Evolutionary conservation across 1,139 yeast species (phyloP).

Genomic region (Candida tropicalis): DNA sequence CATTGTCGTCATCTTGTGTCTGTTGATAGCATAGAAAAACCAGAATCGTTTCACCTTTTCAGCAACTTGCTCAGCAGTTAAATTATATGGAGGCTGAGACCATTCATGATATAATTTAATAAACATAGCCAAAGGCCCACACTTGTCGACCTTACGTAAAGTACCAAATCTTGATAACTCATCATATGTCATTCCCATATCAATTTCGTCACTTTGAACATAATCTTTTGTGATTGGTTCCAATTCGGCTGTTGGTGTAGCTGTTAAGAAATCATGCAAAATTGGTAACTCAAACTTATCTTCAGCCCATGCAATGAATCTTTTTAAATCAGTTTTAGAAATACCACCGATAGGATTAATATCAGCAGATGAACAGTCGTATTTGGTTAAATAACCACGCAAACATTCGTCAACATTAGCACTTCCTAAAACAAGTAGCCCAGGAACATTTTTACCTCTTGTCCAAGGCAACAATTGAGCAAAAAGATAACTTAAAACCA

Average conservation of each 20-base stretch:
- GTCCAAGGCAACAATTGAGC: conserved; percentile 97
- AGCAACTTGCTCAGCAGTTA: conserved; percentile 83
- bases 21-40: conserved; percentile 89
- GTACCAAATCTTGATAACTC: conserved; percentile 92
- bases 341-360: conserved; percentile 97
- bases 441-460: conserved; percentile 64
- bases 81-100: conserved; percentile 68
- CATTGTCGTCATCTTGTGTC: conserved; percentile 95
- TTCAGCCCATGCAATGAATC: conserved; percentile 81
- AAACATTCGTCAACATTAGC: conserved; percentile 98
- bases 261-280: conserved; percentile 73
- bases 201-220: conserved; percentile 94
- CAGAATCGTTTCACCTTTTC: conserved; percentile 90
- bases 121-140: conserved; percentile 97
- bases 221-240: conserved; percentile 93
- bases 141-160: conserved; percentile 85
- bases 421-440: conserved; percentile 86
- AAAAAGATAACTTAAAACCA: conserved; percentile 91
- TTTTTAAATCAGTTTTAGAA: conserved; percentile 87
- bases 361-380: conserved; percentile 97
- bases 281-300: conserved; percentile 73
- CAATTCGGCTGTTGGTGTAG: conserved; percentile 96
- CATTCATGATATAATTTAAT: conserved; percentile 87
- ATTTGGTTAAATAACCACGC: conserved; percentile 93
- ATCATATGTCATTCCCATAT: conserved; percentile 98